phyloP scores from a whole-genome alignment of 2,329 filamentous ascomycete genomes.

The Beauveria varroae region DNA sequence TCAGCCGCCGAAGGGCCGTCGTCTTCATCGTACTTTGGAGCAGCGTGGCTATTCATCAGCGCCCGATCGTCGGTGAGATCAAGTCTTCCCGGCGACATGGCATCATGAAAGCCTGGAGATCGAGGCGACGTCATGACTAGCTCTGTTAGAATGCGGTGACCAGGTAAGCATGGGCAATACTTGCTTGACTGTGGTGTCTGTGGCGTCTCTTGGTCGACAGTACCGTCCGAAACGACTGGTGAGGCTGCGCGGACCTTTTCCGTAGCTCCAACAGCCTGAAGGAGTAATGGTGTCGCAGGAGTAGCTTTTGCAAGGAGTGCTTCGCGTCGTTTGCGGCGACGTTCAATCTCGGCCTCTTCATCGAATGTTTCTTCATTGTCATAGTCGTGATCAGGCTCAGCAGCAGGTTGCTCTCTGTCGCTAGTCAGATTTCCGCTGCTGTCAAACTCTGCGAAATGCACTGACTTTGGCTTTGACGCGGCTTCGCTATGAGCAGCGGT shows the following conservation, averaged over 20 bases:
- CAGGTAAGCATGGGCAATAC: slow-evolving; percentile 12
- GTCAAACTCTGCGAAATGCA: slow-evolving; percentile 8
- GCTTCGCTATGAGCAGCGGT: slow-evolving; percentile 6
- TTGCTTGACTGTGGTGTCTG: slow-evolving; percentile 42
- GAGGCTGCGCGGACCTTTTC: slow-evolving; percentile 47
- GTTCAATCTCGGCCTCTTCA: slow-evolving; percentile 76
- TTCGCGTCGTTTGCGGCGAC: slow-evolving; percentile 75
- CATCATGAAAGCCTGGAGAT: slow-evolving; percentile 39
- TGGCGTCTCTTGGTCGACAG: slow-evolving; percentile 30
- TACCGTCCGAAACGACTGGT: slow-evolving; percentile 34
- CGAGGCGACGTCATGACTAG: slow-evolving; percentile 34
- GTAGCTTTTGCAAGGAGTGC: slow-evolving; percentile 79
- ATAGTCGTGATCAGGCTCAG: slow-evolving; percentile 35
- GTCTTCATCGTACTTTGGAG: slow-evolving; percentile 35
- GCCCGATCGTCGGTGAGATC: slow-evolving; percentile 60
- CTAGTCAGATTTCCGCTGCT: not conserved
- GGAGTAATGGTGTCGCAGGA: slow-evolving; percentile 63
- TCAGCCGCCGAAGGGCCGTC: slow-evolving; percentile 87
- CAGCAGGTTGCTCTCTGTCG: slow-evolving; percentile 13
- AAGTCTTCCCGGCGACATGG: slow-evolving; percentile 50
- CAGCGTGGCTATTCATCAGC: slow-evolving; percentile 53
- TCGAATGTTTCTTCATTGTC: slow-evolving; percentile 58
- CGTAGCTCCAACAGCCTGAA: slow-evolving; percentile 63
- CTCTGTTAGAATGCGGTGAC: slow-evolving; percentile 16
- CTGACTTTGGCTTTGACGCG: not conserved